Evolutionary conservation across 2,329 filamentous ascomycete species (phyloP), one percentile per base, ranked within the genome.

Genomic region (Cladosporium oxysporum): DNA sequence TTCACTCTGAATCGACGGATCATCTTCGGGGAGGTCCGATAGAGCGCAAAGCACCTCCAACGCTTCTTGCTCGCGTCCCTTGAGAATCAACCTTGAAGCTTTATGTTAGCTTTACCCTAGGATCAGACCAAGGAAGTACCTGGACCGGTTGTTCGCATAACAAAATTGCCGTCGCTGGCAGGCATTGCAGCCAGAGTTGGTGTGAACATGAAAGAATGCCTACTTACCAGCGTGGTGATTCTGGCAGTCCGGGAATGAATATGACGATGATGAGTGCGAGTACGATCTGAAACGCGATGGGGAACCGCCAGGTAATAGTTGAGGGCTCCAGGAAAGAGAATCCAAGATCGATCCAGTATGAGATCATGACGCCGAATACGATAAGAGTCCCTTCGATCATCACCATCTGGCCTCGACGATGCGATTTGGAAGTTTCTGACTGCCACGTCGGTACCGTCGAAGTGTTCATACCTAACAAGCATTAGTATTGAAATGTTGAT

Each of bases 191-290:
- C 41, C n/a, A 21, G 12, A 23, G n/a, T 5, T 3, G 11, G 28
- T 3, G 23, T 18, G 26, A n/a, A 18, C 2, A n/a, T n/a, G 83
- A 11, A 3, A 23, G 18, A 50, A 3, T 3, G 16, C 11, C 11
- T n/a, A 37, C 1, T 85, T 61, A 71, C 83, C 85, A 87, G 62
- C 86, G 81, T 11, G 86, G 85, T 0, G 83, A 86, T 41, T 88
- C 86, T 12, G 85, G 85, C 1, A 87, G 77, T 16, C 79, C 78
- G 63, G 83, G 76, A 44, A 85, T 80, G 55, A 82, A 79, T 21
- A 67, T 71, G 58, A 84, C 76, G 29, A 87, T 84, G 41, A 86
- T 77, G 2, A 83, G 66, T 0, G 85, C 84, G 62, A 87, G 83
- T 37, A 85, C 71, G 68, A 86, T 85, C 73, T 88, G 85, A 73